Evolutionary conservation across 306 rosid genomes (phyloP).

Genomic region (Erythrophleum fordii): DNA sequence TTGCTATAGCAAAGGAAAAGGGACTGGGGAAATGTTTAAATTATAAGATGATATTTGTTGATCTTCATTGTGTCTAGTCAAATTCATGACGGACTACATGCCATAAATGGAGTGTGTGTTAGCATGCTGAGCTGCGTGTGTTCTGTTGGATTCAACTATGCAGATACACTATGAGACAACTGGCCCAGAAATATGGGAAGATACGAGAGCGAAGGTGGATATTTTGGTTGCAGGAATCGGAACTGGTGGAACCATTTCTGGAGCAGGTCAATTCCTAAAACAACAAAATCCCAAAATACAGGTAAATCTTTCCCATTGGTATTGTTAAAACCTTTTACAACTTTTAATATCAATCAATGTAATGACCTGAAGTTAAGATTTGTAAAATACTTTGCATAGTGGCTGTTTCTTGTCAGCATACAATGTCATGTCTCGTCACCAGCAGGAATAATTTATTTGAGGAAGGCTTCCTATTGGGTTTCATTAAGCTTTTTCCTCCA

Average conservation of each 20-base stretch:
- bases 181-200: conserved; percentile 99
- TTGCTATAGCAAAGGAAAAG: background rate
- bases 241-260: conserved; percentile 98
- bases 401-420: conserved; percentile 6
- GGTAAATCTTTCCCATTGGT: conserved; percentile 50
- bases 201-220: conserved; percentile 93
- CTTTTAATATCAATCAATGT: conserved; percentile 21
- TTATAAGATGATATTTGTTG: background rate
- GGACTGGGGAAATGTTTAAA: conserved; percentile 8
- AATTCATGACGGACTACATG: conserved; percentile 25
- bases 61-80: conserved; percentile 14
- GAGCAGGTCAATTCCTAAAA: conserved; percentile 83
- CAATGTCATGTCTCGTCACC: conserved; percentile 18
- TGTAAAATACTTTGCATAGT: conserved; percentile 19
- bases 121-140: conserved; percentile 24
- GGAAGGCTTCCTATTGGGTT: conserved; percentile 29
- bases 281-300: conserved; percentile 80
- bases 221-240: conserved; percentile 96
- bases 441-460: conserved; percentile 24
- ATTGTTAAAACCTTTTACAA: conserved; percentile 5
- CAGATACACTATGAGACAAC: conserved; percentile 98
- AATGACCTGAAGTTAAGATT: conserved; percentile 19
- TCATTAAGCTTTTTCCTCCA: conserved; percentile 33
- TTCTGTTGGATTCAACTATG: conserved; percentile 43
- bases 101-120: conserved; percentile 23